Conservation (phyloP, 768 basidiomycete genomes). For the Suillus ampliporus region DNA sequence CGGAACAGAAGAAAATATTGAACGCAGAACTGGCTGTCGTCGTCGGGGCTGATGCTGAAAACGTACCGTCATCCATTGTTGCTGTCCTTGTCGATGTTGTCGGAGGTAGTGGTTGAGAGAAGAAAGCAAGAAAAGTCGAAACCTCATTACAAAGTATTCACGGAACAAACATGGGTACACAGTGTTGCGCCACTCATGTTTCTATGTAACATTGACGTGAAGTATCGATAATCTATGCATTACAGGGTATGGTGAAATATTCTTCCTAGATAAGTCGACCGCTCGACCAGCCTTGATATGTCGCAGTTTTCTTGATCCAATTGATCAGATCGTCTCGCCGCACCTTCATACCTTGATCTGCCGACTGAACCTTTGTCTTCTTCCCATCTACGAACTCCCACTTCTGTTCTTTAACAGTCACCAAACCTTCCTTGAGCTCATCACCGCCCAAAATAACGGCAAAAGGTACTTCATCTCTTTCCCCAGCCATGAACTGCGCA, state of each 20-base stretch:
- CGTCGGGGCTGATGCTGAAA: constrained; percentile 76
- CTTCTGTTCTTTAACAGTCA: constrained; percentile 90
- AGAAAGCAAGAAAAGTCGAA: constrained; percentile 15
- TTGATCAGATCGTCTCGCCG: constrained; percentile 62
- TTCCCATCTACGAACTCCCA: constrained; percentile 79
- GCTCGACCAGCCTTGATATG: constrained; percentile 37
- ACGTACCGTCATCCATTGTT: constrained; percentile 79
- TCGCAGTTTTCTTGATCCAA: constrained; percentile 59
- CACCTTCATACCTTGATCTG: constrained; percentile 70
- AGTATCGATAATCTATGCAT: constrained; percentile 4
- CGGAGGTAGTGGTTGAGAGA: constrained; percentile 26
- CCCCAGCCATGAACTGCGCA: constrained; percentile 88
- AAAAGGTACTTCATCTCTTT: constrained; percentile 91
- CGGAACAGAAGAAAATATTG: constrained; percentile 46
- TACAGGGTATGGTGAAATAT: background rate
- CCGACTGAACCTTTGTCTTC: constrained; percentile 64
- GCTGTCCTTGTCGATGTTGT: constrained; percentile 34
- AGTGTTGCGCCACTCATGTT: constrained; percentile 2
- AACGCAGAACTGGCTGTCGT: constrained; percentile 57
- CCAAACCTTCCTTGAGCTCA: constrained; percentile 83
- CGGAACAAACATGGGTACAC: constrained; percentile 14
- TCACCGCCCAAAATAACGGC: constrained; percentile 90
- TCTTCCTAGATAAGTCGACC: constrained; percentile 32
- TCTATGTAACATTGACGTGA: constrained; percentile 20
- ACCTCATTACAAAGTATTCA: constrained; percentile 11